A percentile compares a stretch with the other conserved stretches of the same genome.
Conservation (phyloP, 2,329 filamentous ascomycete species). For the Penicillium nordicum region DNA sequence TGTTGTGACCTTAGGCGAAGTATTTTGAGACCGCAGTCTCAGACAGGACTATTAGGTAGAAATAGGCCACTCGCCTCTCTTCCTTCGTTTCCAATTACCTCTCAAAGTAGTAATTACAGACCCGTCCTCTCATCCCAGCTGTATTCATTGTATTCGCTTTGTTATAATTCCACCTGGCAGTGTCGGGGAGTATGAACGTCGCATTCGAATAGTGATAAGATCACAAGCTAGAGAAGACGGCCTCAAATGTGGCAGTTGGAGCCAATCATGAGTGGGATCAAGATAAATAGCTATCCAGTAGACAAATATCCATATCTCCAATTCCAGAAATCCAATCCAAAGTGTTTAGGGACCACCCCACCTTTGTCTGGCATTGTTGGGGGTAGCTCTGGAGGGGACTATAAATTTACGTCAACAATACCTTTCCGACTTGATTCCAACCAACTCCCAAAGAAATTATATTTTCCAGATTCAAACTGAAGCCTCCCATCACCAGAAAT, state of each 20-base stretch:
- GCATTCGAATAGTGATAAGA: neutral
- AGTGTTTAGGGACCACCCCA: neutral
- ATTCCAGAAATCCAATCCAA: neutral
- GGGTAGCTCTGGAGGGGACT: neutral
- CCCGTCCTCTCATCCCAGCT: accelerated
- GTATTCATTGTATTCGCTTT: accelerated
- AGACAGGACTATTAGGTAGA: neutral
- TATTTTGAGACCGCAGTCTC: accelerated
- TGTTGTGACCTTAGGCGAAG: neutral
- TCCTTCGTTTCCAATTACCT: neutral
- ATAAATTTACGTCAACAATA: neutral
- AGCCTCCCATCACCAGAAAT: neutral
- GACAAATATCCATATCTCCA: neutral
- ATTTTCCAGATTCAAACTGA: neutral
- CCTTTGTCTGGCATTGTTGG: neutral
- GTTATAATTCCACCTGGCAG: neutral
- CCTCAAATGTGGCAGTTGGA: neutral
- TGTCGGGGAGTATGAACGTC: no score
- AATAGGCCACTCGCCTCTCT: neutral
- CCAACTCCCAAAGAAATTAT: neutral
- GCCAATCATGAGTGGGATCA: neutral
- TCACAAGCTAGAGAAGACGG: no score
- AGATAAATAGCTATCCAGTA: neutral
- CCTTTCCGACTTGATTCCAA: neutral
- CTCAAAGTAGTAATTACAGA: neutral